Conservation (phyloP, 2,329 filamentous ascomycete genomes). For the Botrytis tulipae region DNA sequence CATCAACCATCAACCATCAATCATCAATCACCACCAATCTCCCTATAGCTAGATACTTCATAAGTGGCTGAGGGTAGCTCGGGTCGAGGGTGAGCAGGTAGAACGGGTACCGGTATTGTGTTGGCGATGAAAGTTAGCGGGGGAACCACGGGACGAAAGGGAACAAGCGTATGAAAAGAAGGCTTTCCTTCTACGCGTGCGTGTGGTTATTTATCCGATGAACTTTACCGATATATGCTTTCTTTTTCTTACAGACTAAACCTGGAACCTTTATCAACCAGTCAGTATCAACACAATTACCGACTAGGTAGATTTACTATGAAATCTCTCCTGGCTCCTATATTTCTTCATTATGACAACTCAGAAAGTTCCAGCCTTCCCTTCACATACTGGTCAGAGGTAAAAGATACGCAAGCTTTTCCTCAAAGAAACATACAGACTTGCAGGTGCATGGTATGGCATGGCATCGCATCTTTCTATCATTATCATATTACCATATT, state of each 20-base stretch:
- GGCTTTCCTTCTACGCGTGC: neutral
- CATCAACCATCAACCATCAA: neutral
- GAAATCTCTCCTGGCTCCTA: neutral
- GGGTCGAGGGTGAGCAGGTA: neutral
- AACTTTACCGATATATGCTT: neutral
- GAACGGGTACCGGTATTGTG: neutral
- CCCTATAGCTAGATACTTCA: neutral
- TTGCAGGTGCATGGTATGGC: neutral
- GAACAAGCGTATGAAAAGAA: conserved; percentile 1
- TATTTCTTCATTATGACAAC: conserved; percentile 2
- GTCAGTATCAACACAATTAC: neutral
- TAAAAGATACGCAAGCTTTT: neutral
- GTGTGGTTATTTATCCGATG: neutral
- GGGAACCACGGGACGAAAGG: neutral
- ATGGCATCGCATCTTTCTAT: neutral
- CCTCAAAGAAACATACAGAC: neutral
- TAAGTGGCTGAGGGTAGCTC: neutral
- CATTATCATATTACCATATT: neutral
- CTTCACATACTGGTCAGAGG: neutral
- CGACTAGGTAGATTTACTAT: too few species aligned
- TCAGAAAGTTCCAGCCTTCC: neutral
- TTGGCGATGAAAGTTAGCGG: neutral
- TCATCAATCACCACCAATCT: neutral
- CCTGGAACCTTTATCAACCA: neutral
- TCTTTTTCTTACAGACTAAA: neutral